A percentile compares a stretch with the other conserved stretches of the same genome.
Conservation (phyloP, 306 rosid genomes). For the Acacia confusa region DNA sequence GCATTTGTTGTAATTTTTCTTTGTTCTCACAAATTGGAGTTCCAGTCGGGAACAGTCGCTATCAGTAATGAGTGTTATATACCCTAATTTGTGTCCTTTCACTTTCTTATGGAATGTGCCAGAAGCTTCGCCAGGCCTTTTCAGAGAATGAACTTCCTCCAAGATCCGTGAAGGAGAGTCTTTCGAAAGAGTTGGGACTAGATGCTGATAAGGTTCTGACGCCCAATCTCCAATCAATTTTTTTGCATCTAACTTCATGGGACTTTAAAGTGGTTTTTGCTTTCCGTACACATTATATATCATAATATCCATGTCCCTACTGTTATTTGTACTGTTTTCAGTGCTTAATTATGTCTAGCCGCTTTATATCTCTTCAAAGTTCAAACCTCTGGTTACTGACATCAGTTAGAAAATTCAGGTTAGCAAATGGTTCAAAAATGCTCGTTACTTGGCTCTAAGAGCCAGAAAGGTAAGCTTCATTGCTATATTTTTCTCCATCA, state of each 20-base stretch:
- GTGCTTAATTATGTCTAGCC: conserved; percentile 10
- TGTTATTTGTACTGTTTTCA: conserved; percentile 12
- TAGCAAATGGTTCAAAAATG: conserved; percentile 95
- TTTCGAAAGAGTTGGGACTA: conserved; percentile 84
- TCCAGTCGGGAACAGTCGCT: conserved; percentile 4
- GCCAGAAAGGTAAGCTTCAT: conserved; percentile 61
- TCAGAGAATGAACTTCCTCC: conserved; percentile 83
- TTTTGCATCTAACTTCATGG: conserved; percentile 5
- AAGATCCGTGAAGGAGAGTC: conserved; percentile 61
- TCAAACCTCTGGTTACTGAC: conserved; percentile 24
- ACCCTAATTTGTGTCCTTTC: conserved; percentile 23
- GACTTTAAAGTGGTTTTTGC: not conserved
- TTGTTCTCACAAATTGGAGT: not conserved
- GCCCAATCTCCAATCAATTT: conserved; percentile 11
- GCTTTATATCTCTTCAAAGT: conserved; percentile 19
- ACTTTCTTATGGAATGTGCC: conserved; percentile 38
- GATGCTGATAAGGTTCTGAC: conserved; percentile 65
- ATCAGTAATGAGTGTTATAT: not conserved
- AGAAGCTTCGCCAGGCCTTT: conserved; percentile 89
- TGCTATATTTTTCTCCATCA: not conserved
- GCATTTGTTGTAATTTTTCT: conserved; percentile 20
- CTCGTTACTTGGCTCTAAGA: conserved; percentile 81
- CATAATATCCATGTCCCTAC: not conserved
- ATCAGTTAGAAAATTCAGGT: conserved; percentile 54
- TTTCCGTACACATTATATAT: conserved; percentile 6